phyloP scores from a whole-genome alignment of 1,284 basidiomycete genomes.

The Austroboletus rostrupii region DNA sequence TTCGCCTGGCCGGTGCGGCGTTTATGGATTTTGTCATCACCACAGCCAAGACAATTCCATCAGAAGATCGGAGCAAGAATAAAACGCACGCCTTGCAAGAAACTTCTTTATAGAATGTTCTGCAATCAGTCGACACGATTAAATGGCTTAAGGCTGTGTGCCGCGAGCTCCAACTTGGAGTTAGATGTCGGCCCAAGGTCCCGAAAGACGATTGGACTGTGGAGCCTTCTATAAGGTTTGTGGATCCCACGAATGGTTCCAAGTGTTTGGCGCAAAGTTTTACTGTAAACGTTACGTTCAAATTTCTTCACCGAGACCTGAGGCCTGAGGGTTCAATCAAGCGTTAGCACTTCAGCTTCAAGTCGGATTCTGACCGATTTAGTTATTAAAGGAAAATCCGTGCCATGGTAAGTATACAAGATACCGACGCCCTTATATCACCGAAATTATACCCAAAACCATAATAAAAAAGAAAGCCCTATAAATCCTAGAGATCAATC shows the following conservation, averaged over 20 bases:
- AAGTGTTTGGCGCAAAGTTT: too few species aligned
- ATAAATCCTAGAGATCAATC: not conserved
- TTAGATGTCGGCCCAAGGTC: too few species aligned
- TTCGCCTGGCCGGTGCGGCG: not conserved
- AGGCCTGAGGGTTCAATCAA: too few species aligned
- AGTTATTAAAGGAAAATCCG: too few species aligned
- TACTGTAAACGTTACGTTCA: too few species aligned
- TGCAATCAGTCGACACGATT: not conserved
- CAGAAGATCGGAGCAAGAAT: slow-evolving; percentile 13
- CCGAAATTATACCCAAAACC: not conserved
- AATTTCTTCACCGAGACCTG: too few species aligned
- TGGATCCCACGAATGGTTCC: too few species aligned
- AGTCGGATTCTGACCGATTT: too few species aligned
- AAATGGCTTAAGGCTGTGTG: not conserved
- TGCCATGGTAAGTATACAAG: slow-evolving; percentile 2
- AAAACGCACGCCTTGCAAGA: slow-evolving; percentile 8
- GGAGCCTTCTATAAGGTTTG: too few species aligned
- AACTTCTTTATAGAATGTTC: slow-evolving; percentile 13
- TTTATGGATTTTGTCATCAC: not conserved
- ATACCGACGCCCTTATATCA: not conserved
- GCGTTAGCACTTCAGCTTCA: too few species aligned
- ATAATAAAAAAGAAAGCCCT: not conserved
- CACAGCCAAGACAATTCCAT: slow-evolving; percentile 11
- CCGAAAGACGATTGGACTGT: too few species aligned
- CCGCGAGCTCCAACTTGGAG: too few species aligned